Conservation (phyloP, 1,284 basidiomycete genomes). For the Cronartium quercuum region DNA sequence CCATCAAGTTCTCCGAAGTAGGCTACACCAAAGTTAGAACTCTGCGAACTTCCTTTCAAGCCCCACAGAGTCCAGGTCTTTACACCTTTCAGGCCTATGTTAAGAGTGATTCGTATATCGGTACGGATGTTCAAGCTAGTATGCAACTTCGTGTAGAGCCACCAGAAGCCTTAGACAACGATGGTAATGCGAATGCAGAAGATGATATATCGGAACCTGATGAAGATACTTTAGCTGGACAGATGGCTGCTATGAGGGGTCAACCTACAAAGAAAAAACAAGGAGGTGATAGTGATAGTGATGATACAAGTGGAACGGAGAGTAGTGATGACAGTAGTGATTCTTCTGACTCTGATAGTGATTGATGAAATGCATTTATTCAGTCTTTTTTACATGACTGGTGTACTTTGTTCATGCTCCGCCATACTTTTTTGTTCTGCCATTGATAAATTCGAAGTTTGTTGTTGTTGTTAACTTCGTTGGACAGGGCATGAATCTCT, state of each 20-base stretch:
- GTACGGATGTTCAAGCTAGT: constrained; percentile 61
- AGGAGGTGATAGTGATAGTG: constrained; percentile 36
- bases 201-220: constrained; percentile 95
- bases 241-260: constrained; percentile 97
- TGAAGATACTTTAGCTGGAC: constrained; percentile 88
- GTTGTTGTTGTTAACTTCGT: not conserved
- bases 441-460: not conserved
- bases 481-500: too few species aligned
- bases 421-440: not conserved
- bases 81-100: constrained; percentile 86
- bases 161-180: constrained; percentile 53
- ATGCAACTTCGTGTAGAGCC: constrained; percentile 66
- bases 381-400: not conserved
- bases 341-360: constrained; percentile 47
- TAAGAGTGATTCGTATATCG: constrained; percentile 75
- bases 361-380: constrained; percentile 9
- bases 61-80: constrained; percentile 72
- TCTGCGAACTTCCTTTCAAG: constrained; percentile 90
- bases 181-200: constrained; percentile 57
- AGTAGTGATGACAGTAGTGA: constrained; percentile 41
- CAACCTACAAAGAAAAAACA: constrained; percentile 56
- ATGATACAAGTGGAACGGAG: constrained; percentile 36
- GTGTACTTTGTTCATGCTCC: too few species aligned
- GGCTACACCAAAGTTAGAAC: constrained; percentile 63
- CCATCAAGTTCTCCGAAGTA: constrained; percentile 67